Evolutionary conservation across 1,284 basidiomycete species (phyloP).

Genomic region (Sutorius eximius): DNA sequence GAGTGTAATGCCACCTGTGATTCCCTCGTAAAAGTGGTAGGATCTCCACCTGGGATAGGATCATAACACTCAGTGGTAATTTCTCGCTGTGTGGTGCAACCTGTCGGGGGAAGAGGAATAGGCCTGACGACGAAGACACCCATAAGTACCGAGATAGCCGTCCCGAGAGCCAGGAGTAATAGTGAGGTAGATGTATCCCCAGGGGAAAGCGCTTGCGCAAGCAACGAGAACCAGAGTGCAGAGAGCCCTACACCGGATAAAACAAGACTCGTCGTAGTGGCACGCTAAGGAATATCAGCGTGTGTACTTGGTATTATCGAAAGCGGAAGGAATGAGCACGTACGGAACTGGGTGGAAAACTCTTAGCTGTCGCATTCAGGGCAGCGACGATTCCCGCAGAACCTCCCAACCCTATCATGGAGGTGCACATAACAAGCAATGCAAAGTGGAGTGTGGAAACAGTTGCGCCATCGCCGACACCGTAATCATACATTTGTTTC

Average conservation of each 20-base stretch:
- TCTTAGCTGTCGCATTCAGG: constrained; percentile 67
- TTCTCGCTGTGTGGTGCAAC: not conserved
- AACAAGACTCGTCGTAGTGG: constrained; percentile 70
- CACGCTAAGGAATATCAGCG: constrained; percentile 45
- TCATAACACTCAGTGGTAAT: constrained; percentile 9
- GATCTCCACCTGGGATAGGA: constrained; percentile 13
- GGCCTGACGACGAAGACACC: constrained; percentile 64
- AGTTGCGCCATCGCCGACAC: constrained; percentile 32
- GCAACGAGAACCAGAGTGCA: constrained; percentile 75
- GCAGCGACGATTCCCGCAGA: constrained; percentile 56
- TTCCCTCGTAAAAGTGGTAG: constrained; percentile 24
- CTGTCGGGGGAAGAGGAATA: constrained; percentile 47
- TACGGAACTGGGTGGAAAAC: constrained; percentile 55
- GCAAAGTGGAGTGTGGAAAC: constrained; percentile 35
- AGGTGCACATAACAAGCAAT: constrained; percentile 50
- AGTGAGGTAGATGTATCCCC: constrained; percentile 73
- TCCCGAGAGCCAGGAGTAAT: constrained; percentile 68
- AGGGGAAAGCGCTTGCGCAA: constrained; percentile 67
- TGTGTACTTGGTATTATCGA: not conserved
- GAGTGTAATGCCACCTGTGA: constrained; percentile 32
- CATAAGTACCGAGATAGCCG: constrained; percentile 65
- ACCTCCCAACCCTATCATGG: constrained; percentile 62
- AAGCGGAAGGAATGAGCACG: constrained; percentile 19
- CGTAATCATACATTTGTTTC: constrained; percentile 57
- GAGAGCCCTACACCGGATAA: constrained; percentile 83